Percentiles rank a stretch among this genome's conserved stretches.
Conservation (phyloP, 179 eudicot species). For the Spergularia azorica region DNA sequence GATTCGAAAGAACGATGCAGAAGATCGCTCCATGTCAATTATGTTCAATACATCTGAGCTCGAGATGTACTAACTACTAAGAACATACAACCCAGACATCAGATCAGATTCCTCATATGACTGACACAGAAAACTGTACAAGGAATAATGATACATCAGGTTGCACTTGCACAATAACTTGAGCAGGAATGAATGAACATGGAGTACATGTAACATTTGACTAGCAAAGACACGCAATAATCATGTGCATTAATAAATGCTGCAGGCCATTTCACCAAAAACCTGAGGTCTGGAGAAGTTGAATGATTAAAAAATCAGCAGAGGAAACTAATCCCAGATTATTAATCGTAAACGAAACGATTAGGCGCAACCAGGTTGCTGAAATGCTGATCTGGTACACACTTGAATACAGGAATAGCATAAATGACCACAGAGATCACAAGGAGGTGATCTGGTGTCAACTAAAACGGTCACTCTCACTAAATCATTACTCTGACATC, state of each 20-base stretch:
- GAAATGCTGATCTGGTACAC: background rate
- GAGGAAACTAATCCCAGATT: background rate
- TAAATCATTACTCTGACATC: slow-evolving; percentile 11
- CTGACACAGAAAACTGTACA: no score
- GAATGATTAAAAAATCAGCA: slow-evolving; percentile 5
- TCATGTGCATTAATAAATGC: background rate
- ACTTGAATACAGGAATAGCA: background rate
- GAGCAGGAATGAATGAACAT: background rate
- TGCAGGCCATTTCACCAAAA: background rate
- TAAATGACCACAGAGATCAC: background rate
- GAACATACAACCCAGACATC: no score
- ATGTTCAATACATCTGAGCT: no score
- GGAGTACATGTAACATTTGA: background rate
- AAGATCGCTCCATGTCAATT: no score
- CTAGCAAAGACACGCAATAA: background rate
- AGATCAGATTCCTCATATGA: no score
- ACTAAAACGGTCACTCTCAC: slow-evolving; percentile 19
- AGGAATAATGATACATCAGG: background rate
- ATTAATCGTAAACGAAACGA: background rate
- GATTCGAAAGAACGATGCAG: no score
- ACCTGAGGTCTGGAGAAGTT: background rate
- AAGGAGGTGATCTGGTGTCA: slow-evolving; percentile 21
- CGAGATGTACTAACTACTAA: no score
- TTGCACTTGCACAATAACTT: background rate
- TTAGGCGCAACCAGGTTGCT: background rate